Conservation (phyloP, 2,329 filamentous ascomycete species). For the Trichophyton verrucosum region DNA sequence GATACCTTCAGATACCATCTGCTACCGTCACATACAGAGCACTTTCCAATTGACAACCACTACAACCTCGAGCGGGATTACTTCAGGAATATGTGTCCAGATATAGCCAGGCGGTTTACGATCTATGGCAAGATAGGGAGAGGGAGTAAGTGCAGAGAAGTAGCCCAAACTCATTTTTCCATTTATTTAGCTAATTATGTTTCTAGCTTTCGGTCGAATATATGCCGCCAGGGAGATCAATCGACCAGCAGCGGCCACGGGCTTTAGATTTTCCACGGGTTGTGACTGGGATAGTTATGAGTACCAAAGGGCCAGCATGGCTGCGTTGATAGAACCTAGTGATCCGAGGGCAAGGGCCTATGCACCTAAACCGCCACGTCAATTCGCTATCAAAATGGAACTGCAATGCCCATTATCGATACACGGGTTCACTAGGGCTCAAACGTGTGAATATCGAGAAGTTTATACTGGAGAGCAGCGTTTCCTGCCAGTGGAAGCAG, state of each 20-base stretch:
- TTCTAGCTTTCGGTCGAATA: constrained; percentile 2
- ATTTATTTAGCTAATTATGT: neutral
- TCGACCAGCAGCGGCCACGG: neutral
- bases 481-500: constrained; percentile 20
- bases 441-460: constrained; percentile 2
- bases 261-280: neutral
- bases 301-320: neutral
- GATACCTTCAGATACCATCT: neutral
- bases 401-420: neutral
- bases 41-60: neutral
- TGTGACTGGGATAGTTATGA: too few species aligned
- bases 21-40: neutral
- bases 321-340: neutral
- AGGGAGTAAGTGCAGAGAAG: constrained; percentile 7
- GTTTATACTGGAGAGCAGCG: neutral
- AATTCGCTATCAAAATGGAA: constrained; percentile 9
- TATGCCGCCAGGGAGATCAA: neutral
- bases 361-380: neutral
- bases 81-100: neutral
- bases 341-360: neutral
- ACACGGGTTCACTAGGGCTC: neutral
- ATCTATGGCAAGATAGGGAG: constrained; percentile 9
- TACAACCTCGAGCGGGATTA: neutral
- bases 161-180: neutral
- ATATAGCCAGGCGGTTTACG: constrained; percentile 6